phyloP scores from a whole-genome alignment of 495 filamentous ascomycete genomes.

The Delitschia confertaspora region DNA sequence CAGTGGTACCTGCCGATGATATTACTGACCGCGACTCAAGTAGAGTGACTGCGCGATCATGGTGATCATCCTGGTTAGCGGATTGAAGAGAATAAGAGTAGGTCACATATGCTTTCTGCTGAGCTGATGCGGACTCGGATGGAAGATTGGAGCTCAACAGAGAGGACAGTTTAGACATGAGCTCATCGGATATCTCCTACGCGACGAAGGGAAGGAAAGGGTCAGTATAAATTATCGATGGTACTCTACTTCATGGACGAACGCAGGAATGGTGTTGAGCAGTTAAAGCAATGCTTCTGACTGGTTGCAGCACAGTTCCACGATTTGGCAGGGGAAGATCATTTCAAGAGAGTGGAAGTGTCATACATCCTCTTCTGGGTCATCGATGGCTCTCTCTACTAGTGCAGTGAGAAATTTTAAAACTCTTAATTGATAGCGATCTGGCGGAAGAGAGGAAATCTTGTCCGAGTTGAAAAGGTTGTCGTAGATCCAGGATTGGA shows the following conservation, averaged over 20 bases:
- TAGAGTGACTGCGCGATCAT: constrained; percentile 42
- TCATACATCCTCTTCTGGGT: constrained; percentile 81
- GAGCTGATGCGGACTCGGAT: constrained; percentile 52
- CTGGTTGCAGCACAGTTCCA: neutral
- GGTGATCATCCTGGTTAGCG: neutral
- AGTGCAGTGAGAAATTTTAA: constrained; percentile 58
- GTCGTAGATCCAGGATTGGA: constrained; percentile 55
- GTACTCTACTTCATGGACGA: too few relatives aligned
- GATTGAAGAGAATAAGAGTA: constrained; percentile 41
- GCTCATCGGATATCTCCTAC: constrained; percentile 68
- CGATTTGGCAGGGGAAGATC: neutral
- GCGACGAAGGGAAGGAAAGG: constrained; percentile 16
- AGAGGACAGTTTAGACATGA: constrained; percentile 52
- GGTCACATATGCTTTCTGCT: constrained; percentile 66
- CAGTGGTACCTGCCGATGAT: constrained; percentile 68
- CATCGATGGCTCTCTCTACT: constrained; percentile 58
- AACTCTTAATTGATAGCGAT: constrained; percentile 58
- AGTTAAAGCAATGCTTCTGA: neutral
- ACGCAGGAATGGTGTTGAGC: neutral
- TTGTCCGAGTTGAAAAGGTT: constrained; percentile 52
- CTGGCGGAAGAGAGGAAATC: constrained; percentile 47
- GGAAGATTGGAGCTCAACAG: constrained; percentile 53
- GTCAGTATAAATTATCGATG: too few relatives aligned
- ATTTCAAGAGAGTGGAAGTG: constrained; percentile 8
- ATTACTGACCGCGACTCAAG: constrained; percentile 69